Base-by-base conservation (phyloP, 176 grass and related monocot species). In the Alopecurus myosuroides region DNA sequence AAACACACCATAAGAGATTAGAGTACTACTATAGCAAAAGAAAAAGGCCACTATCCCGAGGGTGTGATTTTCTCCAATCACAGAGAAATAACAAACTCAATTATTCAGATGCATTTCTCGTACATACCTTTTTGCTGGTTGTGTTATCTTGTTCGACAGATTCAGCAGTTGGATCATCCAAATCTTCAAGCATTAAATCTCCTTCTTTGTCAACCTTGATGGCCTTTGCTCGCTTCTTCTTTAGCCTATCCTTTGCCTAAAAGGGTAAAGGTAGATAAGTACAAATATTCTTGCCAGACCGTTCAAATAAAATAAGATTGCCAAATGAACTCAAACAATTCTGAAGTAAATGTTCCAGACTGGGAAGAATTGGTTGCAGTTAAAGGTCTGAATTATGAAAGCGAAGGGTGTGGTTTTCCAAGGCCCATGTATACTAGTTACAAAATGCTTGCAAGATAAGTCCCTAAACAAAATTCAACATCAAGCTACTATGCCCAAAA, bases 121-220 rank as follows among this genome's bases (percentile, higher is more conserved):
- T 19, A 33, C 63, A 30, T 88, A 99, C 97, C 94, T 92, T 99
- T 89, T 97, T 99, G 81, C 75, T 99, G 45, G 55, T 56, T 57
- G 77, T 70, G 81, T 88, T 88, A 66, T 92, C 92, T 89, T 91
- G 88, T 35, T 92, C 94, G 37, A 45, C 70, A 55, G 41, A 53
- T 42, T 92, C 86, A n/a, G 88, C 56, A 80, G 46, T 74, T 74
- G 57, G 58, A 53, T 93, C 92, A 86, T 88, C 87, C 19, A 96
- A 90, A 10, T 99, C 94, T 81, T 99, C 90, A 10, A 99, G 83
- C n/a, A 74, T 91, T 78, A 97, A 88, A 89, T 99, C 91, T 76
- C 94, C 97, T 23, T 97, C 90, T 77, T 78, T 91, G 89, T 97
- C 97, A 58, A 94, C 94, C 65, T 89, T 95, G 83, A 97, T 92